Evolutionary conservation across 371 early-diverging fungal species (phyloP).

Genomic region (Spraguea lophii): DNA sequence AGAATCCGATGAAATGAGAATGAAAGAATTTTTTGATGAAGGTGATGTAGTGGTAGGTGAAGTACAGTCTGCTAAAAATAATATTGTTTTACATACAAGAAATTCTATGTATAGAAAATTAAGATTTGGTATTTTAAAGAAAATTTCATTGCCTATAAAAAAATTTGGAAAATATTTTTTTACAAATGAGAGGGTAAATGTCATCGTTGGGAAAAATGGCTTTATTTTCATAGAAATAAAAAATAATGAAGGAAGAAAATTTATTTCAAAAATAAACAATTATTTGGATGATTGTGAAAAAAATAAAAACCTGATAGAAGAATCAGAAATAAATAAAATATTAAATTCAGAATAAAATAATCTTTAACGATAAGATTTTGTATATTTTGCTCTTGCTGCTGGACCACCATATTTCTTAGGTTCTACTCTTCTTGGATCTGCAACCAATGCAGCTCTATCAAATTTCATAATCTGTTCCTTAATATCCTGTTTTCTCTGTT

Average conservation of each 20-base stretch:
- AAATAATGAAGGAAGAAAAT: too few relatives aligned
- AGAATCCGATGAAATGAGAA: conserved; percentile 87
- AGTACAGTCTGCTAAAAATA: conserved; percentile 66
- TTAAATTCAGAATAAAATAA: too few relatives aligned
- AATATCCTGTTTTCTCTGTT: conserved; percentile 94
- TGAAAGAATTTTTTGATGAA: conserved; percentile 76
- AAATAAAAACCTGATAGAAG: too few relatives aligned
- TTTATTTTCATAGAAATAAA: too few relatives aligned
- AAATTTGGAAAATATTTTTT: too few relatives aligned
- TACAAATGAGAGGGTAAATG: too few relatives aligned
- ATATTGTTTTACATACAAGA: conserved; percentile 74
- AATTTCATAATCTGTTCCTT: conserved; percentile 74
- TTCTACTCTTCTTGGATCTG: conserved; percentile 97
- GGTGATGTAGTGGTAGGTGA: conserved; percentile 88
- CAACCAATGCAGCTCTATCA: conserved; percentile 91
- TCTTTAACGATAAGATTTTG: conserved; percentile 46
- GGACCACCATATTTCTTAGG: conserved; percentile 99
- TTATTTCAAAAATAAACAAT: too few relatives aligned
- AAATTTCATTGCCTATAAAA: too few relatives aligned
- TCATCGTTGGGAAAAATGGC: too few relatives aligned
- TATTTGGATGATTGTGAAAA: too few relatives aligned
- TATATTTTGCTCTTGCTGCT: conserved; percentile 88
- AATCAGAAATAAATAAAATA: too few relatives aligned
- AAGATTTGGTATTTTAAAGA: conserved; percentile 34
- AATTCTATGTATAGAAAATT: conserved; percentile 78